Percentiles rank a stretch among this genome's conserved stretches.
Evolutionary conservation across 129 eudicot genomes (phyloP).

Genomic region (Helianthus annuus): HanXRQr2.0-SUNRISE NC_035443.2:153536893-153537392

Average conservation of each 20-base stretch:
- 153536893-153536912: too few relatives aligned
- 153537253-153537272: background rate
- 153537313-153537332: slow-evolving; percentile 22
- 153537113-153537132: too few relatives aligned
- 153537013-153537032: too few relatives aligned
- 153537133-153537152: background rate
- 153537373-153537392: slow-evolving; percentile 30
- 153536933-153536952: too few relatives aligned
- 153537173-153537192: slow-evolving; percentile 24
- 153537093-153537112: too few relatives aligned
- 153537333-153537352: background rate
- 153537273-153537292: background rate
- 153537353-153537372: slow-evolving; percentile 22
- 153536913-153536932: too few relatives aligned
- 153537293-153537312: background rate
- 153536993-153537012: too few relatives aligned
- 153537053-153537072: too few relatives aligned
- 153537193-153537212: slow-evolving; percentile 13
- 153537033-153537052: too few relatives aligned
- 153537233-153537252: background rate
- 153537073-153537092: too few relatives aligned
- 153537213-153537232: slow-evolving; percentile 31
- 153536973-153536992: too few relatives aligned
- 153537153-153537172: background rate
- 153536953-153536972: too few relatives aligned